Base-by-base conservation (phyloP, 176 grass and related monocot genomes). In the Zea mays region DNA sequence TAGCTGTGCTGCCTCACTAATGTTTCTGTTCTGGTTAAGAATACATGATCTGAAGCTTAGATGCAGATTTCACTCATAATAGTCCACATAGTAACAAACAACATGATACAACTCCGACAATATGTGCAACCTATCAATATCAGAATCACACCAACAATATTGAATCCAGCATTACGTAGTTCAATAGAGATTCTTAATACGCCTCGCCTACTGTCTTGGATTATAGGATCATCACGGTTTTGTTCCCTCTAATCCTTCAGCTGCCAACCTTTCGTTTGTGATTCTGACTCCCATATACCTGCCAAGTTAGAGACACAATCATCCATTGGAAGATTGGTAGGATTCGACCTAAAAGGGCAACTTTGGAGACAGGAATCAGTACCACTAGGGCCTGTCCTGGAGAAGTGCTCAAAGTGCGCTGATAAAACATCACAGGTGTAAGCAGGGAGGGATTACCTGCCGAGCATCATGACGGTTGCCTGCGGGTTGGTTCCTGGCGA, bases 391-490 rank as follows among this genome's bases (percentile, higher is more conserved):
- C 44, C 65, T 90, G 38, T 27, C 27, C 79, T 83, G 77, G 45
- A 58, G n/a, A 83, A 76, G 57, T 80, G 85, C 36, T 70, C 57
- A 63, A 42, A 80, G 69, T 17, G 82, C 56, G 68, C 16, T 3
- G 9, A 50, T 43, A n/a, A 83, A 73, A 43, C 47, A 72, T 13
- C 72, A 60, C 12, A 42, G 88, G 84, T 57, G 34, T 16, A 42
- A 55, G 17, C 54, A 46, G 16, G 14, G 14, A 3, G 17, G 4
- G 71, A 57, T 66, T 90, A 96, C 93, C 93, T 97, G 39, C 93
- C 93, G 38, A 97, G 93, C 93, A 92, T 97, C 93, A 97, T 86
- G 61, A 97, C 90, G 49, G 93, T 92, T 68, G 93, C 93, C 74
- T 96, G 93, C 56, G 93, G 90, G 62, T 96, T 96, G 56, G 93